phyloP scores from a whole-genome alignment of 1,284 basidiomycete species.

The Polyporus tsugae region DNA sequence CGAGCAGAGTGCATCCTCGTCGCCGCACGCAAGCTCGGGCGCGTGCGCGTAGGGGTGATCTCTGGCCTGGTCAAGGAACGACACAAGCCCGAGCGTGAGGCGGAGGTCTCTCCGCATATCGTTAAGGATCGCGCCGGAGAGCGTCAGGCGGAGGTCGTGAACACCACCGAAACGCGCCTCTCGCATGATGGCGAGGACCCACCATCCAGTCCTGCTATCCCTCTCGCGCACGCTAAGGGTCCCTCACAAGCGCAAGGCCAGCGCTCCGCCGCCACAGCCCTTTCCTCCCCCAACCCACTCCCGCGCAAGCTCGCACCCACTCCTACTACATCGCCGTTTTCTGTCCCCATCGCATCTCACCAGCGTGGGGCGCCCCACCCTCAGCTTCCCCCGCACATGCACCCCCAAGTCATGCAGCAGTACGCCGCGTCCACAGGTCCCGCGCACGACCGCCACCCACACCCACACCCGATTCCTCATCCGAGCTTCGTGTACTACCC shows the following conservation, averaged over 20 bases:
- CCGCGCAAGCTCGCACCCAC: slow-evolving; percentile 22
- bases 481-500: slow-evolving; percentile 31
- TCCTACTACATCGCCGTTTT: slow-evolving; percentile 11
- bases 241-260: not conserved
- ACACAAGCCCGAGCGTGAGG: slow-evolving; percentile 19
- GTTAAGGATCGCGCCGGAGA: slow-evolving; percentile 38
- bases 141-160: not conserved
- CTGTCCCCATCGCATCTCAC: slow-evolving; percentile 1
- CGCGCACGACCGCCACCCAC: slow-evolving; percentile 17
- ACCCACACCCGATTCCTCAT: slow-evolving; percentile 23
- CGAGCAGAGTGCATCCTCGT: slow-evolving; percentile 66
- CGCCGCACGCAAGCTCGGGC: slow-evolving; percentile 64
- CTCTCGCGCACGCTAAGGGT: slow-evolving; percentile 17
- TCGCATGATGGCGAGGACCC: slow-evolving; percentile 10
- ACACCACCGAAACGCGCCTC: not conserved
- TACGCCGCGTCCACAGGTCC: not conserved
- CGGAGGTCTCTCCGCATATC: slow-evolving; percentile 24
- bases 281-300: not conserved
- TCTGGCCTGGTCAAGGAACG: slow-evolving; percentile 45
- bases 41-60: slow-evolving; percentile 56
- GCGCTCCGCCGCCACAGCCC: not conserved
- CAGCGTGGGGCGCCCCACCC: slow-evolving; percentile 7
- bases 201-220: slow-evolving; percentile 25
- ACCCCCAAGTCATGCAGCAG: slow-evolving; percentile 11
- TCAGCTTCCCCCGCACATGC: not conserved